Percentiles rank a stretch among this genome's conserved stretches.
Conservation (phyloP, 2,329 filamentous ascomycete genomes). For the Alternaria sp. region DNA sequence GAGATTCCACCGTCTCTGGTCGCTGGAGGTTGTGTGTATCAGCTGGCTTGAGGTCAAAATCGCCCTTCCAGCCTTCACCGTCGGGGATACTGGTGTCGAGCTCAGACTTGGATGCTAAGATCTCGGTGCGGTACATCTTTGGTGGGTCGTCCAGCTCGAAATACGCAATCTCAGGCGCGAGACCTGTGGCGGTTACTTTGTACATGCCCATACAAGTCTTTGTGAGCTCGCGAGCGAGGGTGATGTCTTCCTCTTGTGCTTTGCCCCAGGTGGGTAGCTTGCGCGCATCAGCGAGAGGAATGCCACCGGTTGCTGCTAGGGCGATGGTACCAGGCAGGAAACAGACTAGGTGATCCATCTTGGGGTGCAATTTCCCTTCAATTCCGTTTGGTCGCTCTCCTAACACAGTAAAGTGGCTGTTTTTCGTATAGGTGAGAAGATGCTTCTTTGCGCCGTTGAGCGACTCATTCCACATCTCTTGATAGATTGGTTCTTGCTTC, state of each 20-base stretch:
- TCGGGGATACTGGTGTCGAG: slow-evolving; percentile 37
- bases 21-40: slow-evolving; percentile 94
- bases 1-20: slow-evolving; percentile 93
- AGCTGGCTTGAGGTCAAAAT: slow-evolving; percentile 81
- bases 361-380: slow-evolving; percentile 72
- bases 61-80: slow-evolving; percentile 74
- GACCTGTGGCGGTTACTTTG: slow-evolving; percentile 84
- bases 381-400: slow-evolving; percentile 85
- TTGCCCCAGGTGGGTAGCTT: slow-evolving; percentile 75
- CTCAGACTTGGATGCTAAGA: slow-evolving; percentile 55
- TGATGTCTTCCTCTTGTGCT: slow-evolving; percentile 85
- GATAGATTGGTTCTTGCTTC: slow-evolving; percentile 83
- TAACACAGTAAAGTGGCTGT: slow-evolving; percentile 84
- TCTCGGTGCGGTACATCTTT: slow-evolving; percentile 61
- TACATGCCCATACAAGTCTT: slow-evolving; percentile 99
- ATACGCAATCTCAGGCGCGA: slow-evolving; percentile 95
- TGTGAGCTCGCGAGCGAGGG: slow-evolving; percentile 87
- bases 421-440: slow-evolving; percentile 85
- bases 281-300: slow-evolving; percentile 77
- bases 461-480: slow-evolving; percentile 91
- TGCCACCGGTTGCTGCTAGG: slow-evolving; percentile 81
- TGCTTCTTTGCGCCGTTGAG: slow-evolving; percentile 88
- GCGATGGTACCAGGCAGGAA: slow-evolving; percentile 98
- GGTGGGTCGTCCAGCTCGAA: slow-evolving; percentile 80
- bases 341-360: slow-evolving; percentile 98